phyloP scores from a whole-genome alignment of 2,329 filamentous ascomycete species.

The Cladophialophora yegresii region DNA sequence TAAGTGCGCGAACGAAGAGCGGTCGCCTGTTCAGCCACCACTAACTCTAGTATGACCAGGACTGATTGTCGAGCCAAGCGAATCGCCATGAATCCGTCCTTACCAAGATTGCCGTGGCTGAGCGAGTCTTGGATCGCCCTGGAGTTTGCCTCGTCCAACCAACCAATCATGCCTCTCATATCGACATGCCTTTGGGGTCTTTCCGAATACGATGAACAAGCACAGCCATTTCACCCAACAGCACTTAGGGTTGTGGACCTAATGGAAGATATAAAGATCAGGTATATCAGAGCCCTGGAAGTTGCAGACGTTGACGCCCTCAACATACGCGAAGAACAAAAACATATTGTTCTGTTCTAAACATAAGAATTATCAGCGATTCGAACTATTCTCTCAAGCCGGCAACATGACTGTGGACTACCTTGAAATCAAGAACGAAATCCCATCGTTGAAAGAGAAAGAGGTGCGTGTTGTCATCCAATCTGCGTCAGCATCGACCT shows the following conservation, averaged over 20 bases:
- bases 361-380: slow-evolving; percentile 1
- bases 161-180: background rate
- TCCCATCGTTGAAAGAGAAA: slow-evolving; percentile 5
- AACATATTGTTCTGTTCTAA: background rate
- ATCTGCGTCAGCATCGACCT: slow-evolving; percentile 5
- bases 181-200: background rate
- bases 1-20: background rate
- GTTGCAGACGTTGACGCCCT: background rate
- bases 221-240: background rate
- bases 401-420: background rate
- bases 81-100: background rate
- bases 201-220: slow-evolving; percentile 3
- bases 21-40: background rate
- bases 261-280: background rate
- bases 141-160: background rate
- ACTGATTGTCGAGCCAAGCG: background rate
- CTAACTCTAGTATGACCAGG: background rate
- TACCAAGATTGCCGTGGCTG: background rate
- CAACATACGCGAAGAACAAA: background rate
- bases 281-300: background rate
- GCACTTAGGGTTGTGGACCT: background rate
- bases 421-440: background rate
- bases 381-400: slow-evolving; percentile 6
- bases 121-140: background rate
- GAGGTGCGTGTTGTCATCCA: slow-evolving; percentile 5